Conservation (phyloP, 2,329 filamentous ascomycete genomes). For the Colletotrichum sp. region DNA sequence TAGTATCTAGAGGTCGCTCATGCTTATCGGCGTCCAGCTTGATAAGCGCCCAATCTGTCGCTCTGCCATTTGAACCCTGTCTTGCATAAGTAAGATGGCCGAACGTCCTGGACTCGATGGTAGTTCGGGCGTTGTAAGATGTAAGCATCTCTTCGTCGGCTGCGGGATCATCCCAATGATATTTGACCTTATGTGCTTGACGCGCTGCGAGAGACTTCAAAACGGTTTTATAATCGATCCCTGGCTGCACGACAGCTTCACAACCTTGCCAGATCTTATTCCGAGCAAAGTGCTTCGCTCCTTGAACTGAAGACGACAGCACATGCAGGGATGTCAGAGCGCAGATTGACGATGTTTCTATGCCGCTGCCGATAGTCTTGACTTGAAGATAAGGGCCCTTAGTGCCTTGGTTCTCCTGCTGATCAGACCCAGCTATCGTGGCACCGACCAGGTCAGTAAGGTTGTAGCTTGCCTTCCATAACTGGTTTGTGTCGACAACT, state of each 20-base stretch:
- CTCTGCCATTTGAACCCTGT: not conserved
- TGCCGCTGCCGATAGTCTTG: not conserved
- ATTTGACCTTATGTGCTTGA: no score
- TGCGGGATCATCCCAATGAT: not conserved
- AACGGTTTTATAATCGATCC: not conserved
- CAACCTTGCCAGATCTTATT: not conserved
- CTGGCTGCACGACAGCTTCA: not conserved
- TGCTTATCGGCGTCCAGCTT: not conserved
- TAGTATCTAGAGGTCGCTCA: not conserved
- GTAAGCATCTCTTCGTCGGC: not conserved
- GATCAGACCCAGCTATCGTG: not conserved
- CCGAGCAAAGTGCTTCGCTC: no score
- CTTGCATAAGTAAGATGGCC: not conserved
- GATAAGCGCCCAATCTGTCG: not conserved
- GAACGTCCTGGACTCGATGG: not conserved
- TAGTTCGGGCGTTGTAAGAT: not conserved
- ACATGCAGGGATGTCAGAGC: not conserved
- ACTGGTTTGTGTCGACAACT: fast-evolving
- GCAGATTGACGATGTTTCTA: not conserved
- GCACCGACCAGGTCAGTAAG: not conserved
- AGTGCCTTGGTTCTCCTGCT: not conserved
- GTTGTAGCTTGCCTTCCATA: not conserved
- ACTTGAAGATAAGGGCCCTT: not conserved
- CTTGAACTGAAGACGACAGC: not conserved
- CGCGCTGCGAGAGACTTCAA: not conserved